Conservation (phyloP, 768 basidiomycete genomes). For the Floccularia luteovirens region DNA sequence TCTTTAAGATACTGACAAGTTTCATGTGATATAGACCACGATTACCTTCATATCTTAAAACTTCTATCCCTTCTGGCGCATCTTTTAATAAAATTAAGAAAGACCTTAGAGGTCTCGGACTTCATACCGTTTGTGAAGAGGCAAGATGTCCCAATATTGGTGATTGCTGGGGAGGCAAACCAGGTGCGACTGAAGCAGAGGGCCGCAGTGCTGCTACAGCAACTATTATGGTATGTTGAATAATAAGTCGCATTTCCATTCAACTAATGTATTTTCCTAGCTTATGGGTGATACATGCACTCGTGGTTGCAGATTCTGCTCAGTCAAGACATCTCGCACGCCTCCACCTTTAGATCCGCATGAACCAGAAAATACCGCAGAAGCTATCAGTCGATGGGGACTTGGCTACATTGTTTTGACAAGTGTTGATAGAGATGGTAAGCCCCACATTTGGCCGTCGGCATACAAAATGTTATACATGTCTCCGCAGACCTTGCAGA, state of each 20-base stretch:
- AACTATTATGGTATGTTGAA: constrained; percentile 83
- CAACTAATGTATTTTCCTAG: constrained; percentile 26
- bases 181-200: constrained; percentile 55
- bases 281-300: constrained; percentile 99
- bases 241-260: not conserved
- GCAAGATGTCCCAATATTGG: constrained; percentile 98
- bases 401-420: constrained; percentile 97
- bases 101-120: constrained; percentile 82
- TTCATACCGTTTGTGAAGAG: constrained; percentile 98
- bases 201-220: constrained; percentile 85
- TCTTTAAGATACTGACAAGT: too few species aligned
- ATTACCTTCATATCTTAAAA: constrained; percentile 83
- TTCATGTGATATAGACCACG: constrained; percentile 59
- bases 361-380: constrained; percentile 97
- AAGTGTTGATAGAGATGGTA: constrained; percentile 94
- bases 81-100: constrained; percentile 93
- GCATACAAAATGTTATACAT: constrained; percentile 2
- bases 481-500: constrained; percentile 70
- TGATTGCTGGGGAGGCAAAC: constrained; percentile 97
- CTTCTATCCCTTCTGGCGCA: constrained; percentile 81
- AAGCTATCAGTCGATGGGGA: constrained; percentile 97
- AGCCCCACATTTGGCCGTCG: constrained; percentile 12
- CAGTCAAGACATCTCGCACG: constrained; percentile 85
- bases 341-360: constrained; percentile 92
- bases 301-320: constrained; percentile 94